A percentile compares a stretch with the other conserved stretches of the same genome.
These are phyloP conservation scores for Umbelopsis ramanniana DNA, from an alignment of 192 early-diverging fungal genomes.

Conservation along the genomic window DNA sequence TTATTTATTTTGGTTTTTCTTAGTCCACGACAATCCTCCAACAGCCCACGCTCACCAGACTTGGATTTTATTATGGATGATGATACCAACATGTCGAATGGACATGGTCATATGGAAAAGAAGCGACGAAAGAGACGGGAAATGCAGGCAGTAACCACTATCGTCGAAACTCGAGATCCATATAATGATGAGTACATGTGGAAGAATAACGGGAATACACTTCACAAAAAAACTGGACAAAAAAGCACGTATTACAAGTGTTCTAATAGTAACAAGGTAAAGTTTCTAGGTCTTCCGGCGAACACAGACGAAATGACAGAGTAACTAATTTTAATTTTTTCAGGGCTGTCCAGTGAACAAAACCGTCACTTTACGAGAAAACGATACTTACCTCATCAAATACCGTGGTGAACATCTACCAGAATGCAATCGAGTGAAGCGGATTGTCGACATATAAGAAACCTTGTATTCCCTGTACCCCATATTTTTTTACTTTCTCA, in stretches of 20 bases:
- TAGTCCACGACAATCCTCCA: slow-evolving; percentile 8
- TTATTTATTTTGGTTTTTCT: background rate
- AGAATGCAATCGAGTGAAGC: slow-evolving; percentile 54
- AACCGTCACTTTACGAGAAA: slow-evolving; percentile 58
- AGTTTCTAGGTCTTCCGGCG: background rate
- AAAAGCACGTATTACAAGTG: slow-evolving; percentile 51
- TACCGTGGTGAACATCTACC: slow-evolving; percentile 56
- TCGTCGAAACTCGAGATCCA: slow-evolving; percentile 52
- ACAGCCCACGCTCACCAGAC: background rate
- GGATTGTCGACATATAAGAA: slow-evolving; percentile 42
- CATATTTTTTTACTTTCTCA: background rate
- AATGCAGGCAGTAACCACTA: slow-evolving; percentile 64
- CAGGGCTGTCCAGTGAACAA: slow-evolving; percentile 56
- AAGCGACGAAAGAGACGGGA: slow-evolving; percentile 58
- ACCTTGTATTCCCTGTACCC: slow-evolving; percentile 2
- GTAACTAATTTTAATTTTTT: background rate
- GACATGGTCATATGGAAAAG: background rate
- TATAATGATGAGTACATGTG: slow-evolving; percentile 46
- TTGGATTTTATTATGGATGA: slow-evolving; percentile 7
- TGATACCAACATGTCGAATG: background rate
- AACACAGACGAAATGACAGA: background rate
- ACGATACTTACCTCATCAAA: slow-evolving; percentile 57
- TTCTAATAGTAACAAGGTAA: slow-evolving; percentile 44
- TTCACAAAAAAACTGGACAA: slow-evolving; percentile 45
- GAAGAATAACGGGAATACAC: slow-evolving; percentile 49